Conservation (phyloP, 140 eudicot genomes). For the Erigeron philadelphicus region DNA sequence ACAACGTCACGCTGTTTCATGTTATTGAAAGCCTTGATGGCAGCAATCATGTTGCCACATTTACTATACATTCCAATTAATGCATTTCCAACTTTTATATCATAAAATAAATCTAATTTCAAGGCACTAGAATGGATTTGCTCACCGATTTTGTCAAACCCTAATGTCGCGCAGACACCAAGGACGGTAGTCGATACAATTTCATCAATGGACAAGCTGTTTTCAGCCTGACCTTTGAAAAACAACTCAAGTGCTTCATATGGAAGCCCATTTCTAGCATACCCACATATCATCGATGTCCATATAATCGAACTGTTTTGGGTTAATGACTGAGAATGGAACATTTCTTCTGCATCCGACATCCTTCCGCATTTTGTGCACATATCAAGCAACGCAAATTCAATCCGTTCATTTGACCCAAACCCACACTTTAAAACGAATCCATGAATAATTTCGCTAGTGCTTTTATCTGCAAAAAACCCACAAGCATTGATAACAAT, state of each 20-base stretch:
- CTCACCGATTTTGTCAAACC: slow-evolving; percentile 57
- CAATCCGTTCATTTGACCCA: slow-evolving; percentile 39
- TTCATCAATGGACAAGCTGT: slow-evolving; percentile 43
- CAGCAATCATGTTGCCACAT: slow-evolving; percentile 63
- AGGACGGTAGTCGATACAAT: slow-evolving; percentile 48
- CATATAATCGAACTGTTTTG: slow-evolving; percentile 35
- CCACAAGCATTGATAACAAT: slow-evolving; percentile 68
- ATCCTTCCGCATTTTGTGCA: slow-evolving; percentile 79
- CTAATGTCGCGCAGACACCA: slow-evolving; percentile 72
- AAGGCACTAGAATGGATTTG: slow-evolving; percentile 58
- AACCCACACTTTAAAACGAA: slow-evolving; percentile 61
- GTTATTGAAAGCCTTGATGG: slow-evolving; percentile 44
- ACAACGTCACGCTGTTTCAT: slow-evolving; percentile 58
- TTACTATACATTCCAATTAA: slow-evolving; percentile 71
- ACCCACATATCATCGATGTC: slow-evolving; percentile 77
- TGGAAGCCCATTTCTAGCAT: slow-evolving; percentile 63
- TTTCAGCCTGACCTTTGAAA: slow-evolving; percentile 39
- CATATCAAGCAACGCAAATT: slow-evolving; percentile 77
- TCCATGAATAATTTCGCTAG: slow-evolving; percentile 70
- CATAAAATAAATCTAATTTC: slow-evolving; percentile 45
- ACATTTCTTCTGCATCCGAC: slow-evolving; percentile 67
- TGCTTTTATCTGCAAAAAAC: slow-evolving; percentile 40
- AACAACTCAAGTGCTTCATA: slow-evolving; percentile 59
- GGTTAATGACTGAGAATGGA: slow-evolving; percentile 25
- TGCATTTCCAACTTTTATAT: slow-evolving; percentile 59